Evolutionary conservation across 2,329 filamentous ascomycete genomes (phyloP).

Genomic region (Ceratocystis destructans): DNA sequence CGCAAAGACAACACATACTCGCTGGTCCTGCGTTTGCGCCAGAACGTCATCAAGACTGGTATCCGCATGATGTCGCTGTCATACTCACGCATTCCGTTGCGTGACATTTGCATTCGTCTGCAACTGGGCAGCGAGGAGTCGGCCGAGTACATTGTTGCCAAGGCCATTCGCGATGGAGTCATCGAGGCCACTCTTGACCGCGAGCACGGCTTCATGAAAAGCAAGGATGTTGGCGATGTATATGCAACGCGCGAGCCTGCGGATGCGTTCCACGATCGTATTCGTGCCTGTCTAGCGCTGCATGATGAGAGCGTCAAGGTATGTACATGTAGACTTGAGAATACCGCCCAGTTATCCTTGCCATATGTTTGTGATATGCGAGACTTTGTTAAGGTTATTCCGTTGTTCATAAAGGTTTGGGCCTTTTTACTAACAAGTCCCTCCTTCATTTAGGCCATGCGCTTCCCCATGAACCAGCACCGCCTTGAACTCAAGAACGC

Average conservation of each 20-base stretch:
- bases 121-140: constrained; percentile 92
- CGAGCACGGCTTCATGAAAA: constrained; percentile 96
- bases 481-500: constrained; percentile 93
- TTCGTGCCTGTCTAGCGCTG: constrained; percentile 75
- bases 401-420: neutral
- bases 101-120: constrained; percentile 92
- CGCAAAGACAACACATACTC: constrained; percentile 91
- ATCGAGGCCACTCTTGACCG: constrained; percentile 92
- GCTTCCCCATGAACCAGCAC: constrained; percentile 99
- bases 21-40: constrained; percentile 80
- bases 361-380: neutral
- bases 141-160: constrained; percentile 97
- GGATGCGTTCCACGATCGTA: constrained; percentile 95
- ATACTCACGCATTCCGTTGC: constrained; percentile 90
- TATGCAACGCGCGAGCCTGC: constrained; percentile 92
- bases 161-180: constrained; percentile 93
- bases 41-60: constrained; percentile 98
- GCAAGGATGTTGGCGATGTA: constrained; percentile 88
- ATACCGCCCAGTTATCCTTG: neutral
- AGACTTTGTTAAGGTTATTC: constrained; percentile 20
- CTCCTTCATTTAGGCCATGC: constrained; percentile 60
- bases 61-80: constrained; percentile 98
- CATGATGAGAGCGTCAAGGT: constrained; percentile 98
- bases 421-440: constrained; percentile 23
- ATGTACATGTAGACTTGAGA: constrained; percentile 24